These are phyloP conservation scores for Plantago elongata DNA, from an alignment of 257 asterid genomes.

Conservation along the genomic window DNA sequence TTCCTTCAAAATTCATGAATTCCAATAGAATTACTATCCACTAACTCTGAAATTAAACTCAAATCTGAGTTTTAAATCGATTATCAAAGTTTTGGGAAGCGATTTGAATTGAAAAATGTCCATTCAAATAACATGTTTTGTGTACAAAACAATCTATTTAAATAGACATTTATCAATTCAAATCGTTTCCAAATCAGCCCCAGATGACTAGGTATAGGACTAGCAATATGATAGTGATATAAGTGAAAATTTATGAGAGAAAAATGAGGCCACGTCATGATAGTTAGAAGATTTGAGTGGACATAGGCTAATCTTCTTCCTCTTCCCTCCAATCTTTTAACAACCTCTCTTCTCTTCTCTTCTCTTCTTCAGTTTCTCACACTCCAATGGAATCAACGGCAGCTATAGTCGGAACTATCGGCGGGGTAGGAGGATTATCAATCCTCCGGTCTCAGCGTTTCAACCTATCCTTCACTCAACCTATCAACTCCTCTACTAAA, in stretches of 20 bases:
- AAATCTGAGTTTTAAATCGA: neutral
- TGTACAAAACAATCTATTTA: too few relatives aligned
- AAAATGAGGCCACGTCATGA: conserved; percentile 36
- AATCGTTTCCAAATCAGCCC: too few relatives aligned
- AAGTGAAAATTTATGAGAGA: conserved; percentile 14
- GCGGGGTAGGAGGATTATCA: conserved; percentile 32
- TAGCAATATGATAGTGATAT: neutral
- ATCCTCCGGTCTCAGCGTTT: conserved; percentile 35
- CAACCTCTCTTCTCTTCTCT: neutral
- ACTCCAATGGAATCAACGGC: conserved; percentile 28
- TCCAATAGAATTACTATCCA: too few relatives aligned
- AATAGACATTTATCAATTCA: too few relatives aligned
- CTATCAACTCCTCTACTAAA: conserved; percentile 9
- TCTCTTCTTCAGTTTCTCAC: conserved; percentile 16
- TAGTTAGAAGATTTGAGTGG: conserved; percentile 27
- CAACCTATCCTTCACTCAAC: conserved; percentile 24
- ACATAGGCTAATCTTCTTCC: neutral
- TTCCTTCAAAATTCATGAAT: too few relatives aligned
- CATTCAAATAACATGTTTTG: too few relatives aligned
- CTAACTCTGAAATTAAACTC: too few relatives aligned
- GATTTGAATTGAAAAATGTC: too few relatives aligned
- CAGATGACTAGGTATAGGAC: too few relatives aligned
- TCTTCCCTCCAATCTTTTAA: conserved; percentile 5
- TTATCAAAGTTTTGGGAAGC: too few relatives aligned
- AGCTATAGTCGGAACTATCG: conserved; percentile 21